Conservation (phyloP, 805 yeast species). For the Kodamaea fukazawae region DNA sequence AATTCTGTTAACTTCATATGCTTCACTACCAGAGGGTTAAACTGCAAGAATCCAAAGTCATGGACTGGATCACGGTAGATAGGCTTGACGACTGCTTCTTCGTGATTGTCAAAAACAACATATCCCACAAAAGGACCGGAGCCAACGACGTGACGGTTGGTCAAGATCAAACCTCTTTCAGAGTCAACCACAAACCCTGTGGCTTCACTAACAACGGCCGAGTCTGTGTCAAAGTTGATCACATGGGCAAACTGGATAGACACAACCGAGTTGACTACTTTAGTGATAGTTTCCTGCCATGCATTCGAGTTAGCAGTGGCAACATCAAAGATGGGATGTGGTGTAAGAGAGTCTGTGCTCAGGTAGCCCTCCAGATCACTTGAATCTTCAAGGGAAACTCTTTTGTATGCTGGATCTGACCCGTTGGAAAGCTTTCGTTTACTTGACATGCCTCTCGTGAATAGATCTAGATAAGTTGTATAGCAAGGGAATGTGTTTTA, state of each 20-base stretch:
- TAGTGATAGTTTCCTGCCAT: conserved; percentile 82
- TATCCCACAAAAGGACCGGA: conserved; percentile 93
- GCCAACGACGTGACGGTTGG: conserved; percentile 93
- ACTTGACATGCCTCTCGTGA: too few relatives aligned
- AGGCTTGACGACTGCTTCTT: conserved; percentile 83
- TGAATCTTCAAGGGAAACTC: conserved; percentile 1
- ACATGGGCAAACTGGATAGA: conserved; percentile 87
- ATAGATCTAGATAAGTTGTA: not conserved
- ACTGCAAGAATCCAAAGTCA: conserved; percentile 86
- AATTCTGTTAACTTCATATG: conserved; percentile 71
- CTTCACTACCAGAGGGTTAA: conserved; percentile 67
- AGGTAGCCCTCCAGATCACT: conserved; percentile 11
- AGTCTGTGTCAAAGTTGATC: conserved; percentile 82
- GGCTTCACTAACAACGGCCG: conserved; percentile 82
- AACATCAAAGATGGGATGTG: conserved; percentile 13
- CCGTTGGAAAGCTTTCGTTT: conserved; percentile 14
- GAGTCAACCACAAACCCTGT: conserved; percentile 94
- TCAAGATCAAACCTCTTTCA: conserved; percentile 74
- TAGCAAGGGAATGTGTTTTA: too few relatives aligned
- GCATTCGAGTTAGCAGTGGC: conserved; percentile 19
- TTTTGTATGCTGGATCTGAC: conserved; percentile 7
- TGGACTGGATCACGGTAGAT: conserved; percentile 93
- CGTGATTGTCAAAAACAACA: conserved; percentile 91
- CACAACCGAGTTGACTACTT: conserved; percentile 82
- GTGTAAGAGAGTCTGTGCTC: not conserved